Percentiles rank a stretch among this genome's conserved stretches.
These are phyloP conservation scores for Silene noctiflora DNA, from an alignment of 179 eudicot species.

Conservation along the genomic window DNA sequence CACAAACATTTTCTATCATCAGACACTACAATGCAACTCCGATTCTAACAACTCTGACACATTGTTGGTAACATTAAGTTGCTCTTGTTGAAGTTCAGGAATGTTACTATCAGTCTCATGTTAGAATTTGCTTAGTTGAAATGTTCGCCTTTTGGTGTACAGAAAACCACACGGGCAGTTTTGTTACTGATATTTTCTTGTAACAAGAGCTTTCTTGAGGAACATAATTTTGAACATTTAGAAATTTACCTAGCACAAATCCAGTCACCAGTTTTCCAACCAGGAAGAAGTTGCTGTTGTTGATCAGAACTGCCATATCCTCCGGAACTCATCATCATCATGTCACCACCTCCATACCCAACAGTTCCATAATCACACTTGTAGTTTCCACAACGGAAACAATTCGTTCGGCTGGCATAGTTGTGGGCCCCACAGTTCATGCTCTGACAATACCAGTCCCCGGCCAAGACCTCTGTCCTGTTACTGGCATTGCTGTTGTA, in stretches of 20 bases:
- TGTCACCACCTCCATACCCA: slow-evolving; percentile 29
- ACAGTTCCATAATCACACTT: slow-evolving; percentile 37
- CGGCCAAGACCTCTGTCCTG: slow-evolving; percentile 57
- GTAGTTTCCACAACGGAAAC: slow-evolving; percentile 61
- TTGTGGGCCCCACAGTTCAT: slow-evolving; percentile 85
- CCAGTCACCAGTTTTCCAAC: slow-evolving; percentile 96
- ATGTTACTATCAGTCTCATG: not conserved
- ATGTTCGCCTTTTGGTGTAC: not conserved
- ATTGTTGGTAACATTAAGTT: too few relatives aligned
- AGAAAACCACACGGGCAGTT: too few relatives aligned
- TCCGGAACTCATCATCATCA: slow-evolving; percentile 27
- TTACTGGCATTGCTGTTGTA: not conserved
- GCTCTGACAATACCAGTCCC: slow-evolving; percentile 85
- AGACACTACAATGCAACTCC: not conserved
- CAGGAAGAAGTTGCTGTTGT: slow-evolving; percentile 42
- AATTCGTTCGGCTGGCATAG: slow-evolving; percentile 77
- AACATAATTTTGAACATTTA: not conserved
- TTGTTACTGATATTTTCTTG: too few relatives aligned
- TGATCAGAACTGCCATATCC: slow-evolving; percentile 29
- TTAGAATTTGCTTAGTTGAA: not conserved
- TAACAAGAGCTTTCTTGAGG: too few relatives aligned
- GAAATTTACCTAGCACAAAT: slow-evolving; percentile 57
- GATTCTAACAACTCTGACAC: not conserved
- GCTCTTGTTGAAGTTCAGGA: not conserved
- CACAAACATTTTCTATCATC: not conserved